phyloP scores from a whole-genome alignment of 441 rosid genomes.

The Bocquillonia castaneifolia region DNA sequence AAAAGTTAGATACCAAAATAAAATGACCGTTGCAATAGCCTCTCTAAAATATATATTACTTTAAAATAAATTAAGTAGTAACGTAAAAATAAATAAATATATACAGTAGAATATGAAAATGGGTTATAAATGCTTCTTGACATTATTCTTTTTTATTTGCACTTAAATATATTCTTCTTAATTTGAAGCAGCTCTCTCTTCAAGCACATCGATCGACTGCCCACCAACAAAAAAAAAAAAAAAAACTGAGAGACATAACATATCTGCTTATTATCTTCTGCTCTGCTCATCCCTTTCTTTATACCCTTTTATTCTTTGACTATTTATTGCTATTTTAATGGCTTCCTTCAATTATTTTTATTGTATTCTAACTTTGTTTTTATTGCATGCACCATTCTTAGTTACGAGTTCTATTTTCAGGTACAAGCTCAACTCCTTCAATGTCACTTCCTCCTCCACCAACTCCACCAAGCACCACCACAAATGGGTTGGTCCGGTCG shows the following conservation, averaged over 20 bases:
- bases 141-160: no score
- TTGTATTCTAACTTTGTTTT: slow-evolving; percentile 29
- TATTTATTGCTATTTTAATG: slow-evolving; percentile 34
- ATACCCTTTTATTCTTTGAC: slow-evolving; percentile 16
- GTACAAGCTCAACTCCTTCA: slow-evolving; percentile 19
- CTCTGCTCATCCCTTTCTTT: slow-evolving; percentile 8
- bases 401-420: slow-evolving; percentile 33
- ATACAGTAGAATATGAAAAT: background rate
- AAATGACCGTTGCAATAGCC: slow-evolving; percentile 55
- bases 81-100: background rate
- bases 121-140: slow-evolving; percentile 2
- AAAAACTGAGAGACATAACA: background rate
- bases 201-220: background rate
- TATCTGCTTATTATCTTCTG: slow-evolving; percentile 6
- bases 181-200: no score
- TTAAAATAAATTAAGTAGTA: background rate
- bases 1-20: slow-evolving; percentile 12
- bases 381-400: slow-evolving; percentile 34
- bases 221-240: no score
- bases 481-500: slow-evolving; percentile 73
- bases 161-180: no score
- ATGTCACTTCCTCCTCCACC: slow-evolving; percentile 21
- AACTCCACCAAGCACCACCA: slow-evolving; percentile 38
- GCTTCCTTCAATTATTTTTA: slow-evolving; percentile 25
- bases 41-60: background rate